phyloP scores from a whole-genome alignment of 2,329 filamentous ascomycete species.

The Trichophyton equinum region DNA sequence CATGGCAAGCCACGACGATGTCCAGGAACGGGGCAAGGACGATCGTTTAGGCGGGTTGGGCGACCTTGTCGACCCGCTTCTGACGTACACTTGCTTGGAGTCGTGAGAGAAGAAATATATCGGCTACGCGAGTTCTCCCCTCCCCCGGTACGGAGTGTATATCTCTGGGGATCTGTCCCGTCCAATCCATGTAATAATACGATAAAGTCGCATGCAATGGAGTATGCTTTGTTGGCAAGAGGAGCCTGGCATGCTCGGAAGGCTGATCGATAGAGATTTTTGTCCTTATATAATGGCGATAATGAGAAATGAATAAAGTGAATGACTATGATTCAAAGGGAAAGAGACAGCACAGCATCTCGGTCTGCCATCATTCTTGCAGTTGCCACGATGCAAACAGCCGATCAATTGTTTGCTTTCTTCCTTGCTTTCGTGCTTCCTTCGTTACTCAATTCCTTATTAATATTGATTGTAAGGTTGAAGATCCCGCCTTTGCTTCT shows the following conservation, averaged over 20 bases:
- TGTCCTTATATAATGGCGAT: background rate
- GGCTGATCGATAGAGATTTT: no score
- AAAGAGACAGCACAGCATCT: background rate
- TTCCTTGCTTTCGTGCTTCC: background rate
- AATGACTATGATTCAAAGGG: background rate
- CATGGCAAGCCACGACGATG: slow-evolving; percentile 1
- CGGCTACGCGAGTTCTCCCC: no score
- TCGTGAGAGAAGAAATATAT: background rate
- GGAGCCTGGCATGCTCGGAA: no score
- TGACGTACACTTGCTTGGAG: slow-evolving; percentile 17
- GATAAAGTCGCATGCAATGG: background rate
- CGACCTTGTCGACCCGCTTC: slow-evolving; percentile 25
- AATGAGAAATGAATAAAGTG: background rate
- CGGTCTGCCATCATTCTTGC: background rate
- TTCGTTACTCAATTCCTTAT: background rate
- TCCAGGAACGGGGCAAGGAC: background rate
- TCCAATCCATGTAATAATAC: background rate
- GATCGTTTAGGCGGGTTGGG: slow-evolving; percentile 7
- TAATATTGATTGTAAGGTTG: background rate
- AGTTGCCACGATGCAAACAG: background rate
- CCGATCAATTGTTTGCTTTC: background rate
- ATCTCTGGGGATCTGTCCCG: background rate
- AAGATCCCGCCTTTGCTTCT: background rate
- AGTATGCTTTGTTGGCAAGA: background rate
- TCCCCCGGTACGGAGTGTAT: no score